Base-by-base conservation (phyloP, 192 early-diverging fungal genomes). In the Diversispora eburnea region DNA sequence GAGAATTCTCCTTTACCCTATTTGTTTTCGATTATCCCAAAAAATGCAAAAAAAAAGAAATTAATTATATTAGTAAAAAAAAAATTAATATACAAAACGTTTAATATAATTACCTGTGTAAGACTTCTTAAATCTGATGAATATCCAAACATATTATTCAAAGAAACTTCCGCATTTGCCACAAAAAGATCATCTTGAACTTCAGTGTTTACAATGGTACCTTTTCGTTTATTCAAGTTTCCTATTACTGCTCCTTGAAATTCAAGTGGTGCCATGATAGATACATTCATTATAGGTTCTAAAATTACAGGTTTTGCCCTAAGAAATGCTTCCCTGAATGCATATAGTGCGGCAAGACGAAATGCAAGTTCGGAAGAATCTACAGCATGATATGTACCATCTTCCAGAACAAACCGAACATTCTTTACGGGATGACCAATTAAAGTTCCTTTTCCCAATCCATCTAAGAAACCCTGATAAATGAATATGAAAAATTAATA, bases 101-200 rank as follows among this genome's bases (percentile, higher is more conserved):
- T 43, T 22, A 25, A 15, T 39, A 59, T 9, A 58, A 33, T 59
- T 49, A 72, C 70, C 58, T 72, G 90, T 19, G 94, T 94, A 67
- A 88, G 87, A 47, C 91, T 91, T 70, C 97, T 88, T 77, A 99
- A 85, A 80, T 99, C 97, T 15, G 94, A 94, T 59, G 95, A 94
- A 80, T 96, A 96, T 20, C 95, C 95, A 91, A 99, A 99, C 97
- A 99, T 99, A 69, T 94, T 93, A 82, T 99, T 99, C 73, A 99
- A 81, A 4, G 95, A 92, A 39, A 99, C 97, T 76, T 96, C 92
- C 20, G 92, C 91, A 55, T 84, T 82, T 41, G 93, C 86, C 20
- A 89, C 89, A 61, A 96, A 92, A 82, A 94, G 95, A 65, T 97
- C 95, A 76, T 99, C 95, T 46, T 91, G 89, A 4, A 95, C 88